phyloP scores from a whole-genome alignment of 495 filamentous ascomycete genomes.

The Cenococcum geophilum region DNA sequence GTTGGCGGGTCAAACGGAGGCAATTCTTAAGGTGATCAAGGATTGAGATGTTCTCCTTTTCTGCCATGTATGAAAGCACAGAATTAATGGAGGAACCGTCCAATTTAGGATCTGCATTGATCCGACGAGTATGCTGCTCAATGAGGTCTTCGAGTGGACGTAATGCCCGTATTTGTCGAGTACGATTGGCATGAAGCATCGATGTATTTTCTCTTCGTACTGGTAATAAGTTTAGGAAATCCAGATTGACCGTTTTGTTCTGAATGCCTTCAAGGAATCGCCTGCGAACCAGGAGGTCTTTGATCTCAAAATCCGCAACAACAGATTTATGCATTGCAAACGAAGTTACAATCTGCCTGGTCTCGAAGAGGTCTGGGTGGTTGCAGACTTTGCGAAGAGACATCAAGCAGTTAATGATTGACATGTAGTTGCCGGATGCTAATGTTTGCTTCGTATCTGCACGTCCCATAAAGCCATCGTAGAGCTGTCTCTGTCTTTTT shows the following conservation, averaged over 20 bases:
- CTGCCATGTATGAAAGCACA: conserved; percentile 65
- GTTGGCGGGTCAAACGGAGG: conserved; percentile 72
- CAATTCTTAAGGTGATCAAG: conserved; percentile 75
- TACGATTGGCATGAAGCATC: conserved; percentile 38
- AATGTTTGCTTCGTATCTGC: conserved; percentile 83
- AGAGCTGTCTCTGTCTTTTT: conserved; percentile 88
- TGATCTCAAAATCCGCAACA: conserved; percentile 69
- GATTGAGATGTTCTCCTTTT: conserved; percentile 59
- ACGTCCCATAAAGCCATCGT: conserved; percentile 95
- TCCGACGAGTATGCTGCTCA: conserved; percentile 52
- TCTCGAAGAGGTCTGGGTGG: conserved; percentile 95
- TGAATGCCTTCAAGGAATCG: conserved; percentile 60
- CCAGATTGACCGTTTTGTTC: conserved; percentile 60
- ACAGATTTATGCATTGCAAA: conserved; percentile 86
- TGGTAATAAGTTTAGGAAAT: conserved; percentile 76
- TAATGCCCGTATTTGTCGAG: conserved; percentile 38
- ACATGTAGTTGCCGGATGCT: conserved; percentile 92
- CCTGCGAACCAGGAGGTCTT: conserved; percentile 64
- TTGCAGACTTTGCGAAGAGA: conserved; percentile 97
- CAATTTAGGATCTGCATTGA: conserved; percentile 38
- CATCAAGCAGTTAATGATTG: conserved; percentile 98
- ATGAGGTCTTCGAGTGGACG: conserved; percentile 35
- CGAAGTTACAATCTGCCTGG: conserved; percentile 94
- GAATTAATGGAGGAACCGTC: conserved; percentile 61
- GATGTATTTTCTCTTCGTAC: conserved; percentile 57